Percentiles rank a stretch among this genome's conserved stretches.
These are phyloP conservation scores for Friedmanniomyces simplex DNA, from an alignment of 495 filamentous ascomycete genomes.

Conservation along the genomic window DNA sequence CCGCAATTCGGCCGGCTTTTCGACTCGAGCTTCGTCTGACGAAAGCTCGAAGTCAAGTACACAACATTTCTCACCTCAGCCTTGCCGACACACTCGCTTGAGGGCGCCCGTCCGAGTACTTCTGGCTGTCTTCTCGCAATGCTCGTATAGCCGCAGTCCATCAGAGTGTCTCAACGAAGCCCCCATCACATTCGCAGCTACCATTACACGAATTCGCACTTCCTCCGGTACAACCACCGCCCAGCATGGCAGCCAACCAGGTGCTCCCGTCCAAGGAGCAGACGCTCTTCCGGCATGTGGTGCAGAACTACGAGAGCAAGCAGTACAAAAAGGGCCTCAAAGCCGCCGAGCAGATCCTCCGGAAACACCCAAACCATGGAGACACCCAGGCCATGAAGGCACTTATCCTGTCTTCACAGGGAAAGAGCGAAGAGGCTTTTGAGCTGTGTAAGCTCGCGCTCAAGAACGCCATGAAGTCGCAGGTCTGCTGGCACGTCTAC, in stretches of 20 bases:
- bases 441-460: slow-evolving; percentile 82
- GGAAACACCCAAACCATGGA: slow-evolving; percentile 88
- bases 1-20: background rate
- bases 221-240: background rate
- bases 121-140: too few relatives aligned
- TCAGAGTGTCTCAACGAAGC: background rate
- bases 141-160: too few relatives aligned
- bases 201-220: background rate
- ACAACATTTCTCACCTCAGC: too few relatives aligned
- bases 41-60: too few relatives aligned
- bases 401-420: slow-evolving; percentile 83
- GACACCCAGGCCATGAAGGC: slow-evolving; percentile 99
- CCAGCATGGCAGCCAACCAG: slow-evolving; percentile 38
- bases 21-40: too few relatives aligned
- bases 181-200: background rate
- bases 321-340: slow-evolving; percentile 97
- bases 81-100: too few relatives aligned
- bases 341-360: slow-evolving; percentile 85
- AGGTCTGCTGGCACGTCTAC: slow-evolving; percentile 99
- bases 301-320: slow-evolving; percentile 93
- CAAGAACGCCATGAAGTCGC: slow-evolving; percentile 92
- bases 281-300: slow-evolving; percentile 84
- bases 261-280: slow-evolving; percentile 83
- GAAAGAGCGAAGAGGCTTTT: slow-evolving; percentile 88
- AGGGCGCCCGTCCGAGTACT: too few relatives aligned